Evolutionary conservation across 2,329 filamentous ascomycete species (phyloP).

Genomic region (Emergomyces africanus): DNA sequence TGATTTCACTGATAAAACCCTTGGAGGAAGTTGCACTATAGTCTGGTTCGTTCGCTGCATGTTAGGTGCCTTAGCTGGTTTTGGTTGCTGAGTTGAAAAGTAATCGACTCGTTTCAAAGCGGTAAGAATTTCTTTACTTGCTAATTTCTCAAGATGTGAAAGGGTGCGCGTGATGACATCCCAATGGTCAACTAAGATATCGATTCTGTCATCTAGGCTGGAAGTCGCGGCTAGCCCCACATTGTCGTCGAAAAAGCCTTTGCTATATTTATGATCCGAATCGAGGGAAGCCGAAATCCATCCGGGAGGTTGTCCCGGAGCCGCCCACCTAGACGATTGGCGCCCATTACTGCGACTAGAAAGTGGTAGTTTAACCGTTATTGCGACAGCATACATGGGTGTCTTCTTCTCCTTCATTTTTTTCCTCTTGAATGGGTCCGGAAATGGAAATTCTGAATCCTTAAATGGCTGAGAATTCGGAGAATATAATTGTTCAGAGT

Average conservation of each 20-base stretch:
- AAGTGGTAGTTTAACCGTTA: conserved; percentile 42
- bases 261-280: conserved; percentile 28
- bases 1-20: conserved; percentile 33
- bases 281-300: conserved; percentile 29
- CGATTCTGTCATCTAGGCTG: conserved; percentile 41
- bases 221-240: conserved; percentile 35
- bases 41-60: conserved; percentile 38
- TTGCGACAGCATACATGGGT: conserved; percentile 47
- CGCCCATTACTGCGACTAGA: conserved; percentile 22
- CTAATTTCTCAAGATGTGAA: conserved; percentile 40
- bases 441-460: conserved; percentile 26
- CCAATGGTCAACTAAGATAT: conserved; percentile 45
- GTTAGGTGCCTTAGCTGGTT: conserved; percentile 33
- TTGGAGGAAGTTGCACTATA: conserved; percentile 37
- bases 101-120: conserved; percentile 38
- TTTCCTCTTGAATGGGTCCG: conserved; percentile 27
- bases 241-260: conserved; percentile 26
- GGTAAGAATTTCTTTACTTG: conserved; percentile 39
- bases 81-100: conserved; percentile 26
- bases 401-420: conserved; percentile 41
- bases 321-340: conserved; percentile 24
- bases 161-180: conserved; percentile 46
- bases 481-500: conserved; percentile 19
- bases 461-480: conserved; percentile 22
- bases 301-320: conserved; percentile 19